phyloP scores from a whole-genome alignment of 805 yeast species.

The Myxozyma vanderwaltii region DNA sequence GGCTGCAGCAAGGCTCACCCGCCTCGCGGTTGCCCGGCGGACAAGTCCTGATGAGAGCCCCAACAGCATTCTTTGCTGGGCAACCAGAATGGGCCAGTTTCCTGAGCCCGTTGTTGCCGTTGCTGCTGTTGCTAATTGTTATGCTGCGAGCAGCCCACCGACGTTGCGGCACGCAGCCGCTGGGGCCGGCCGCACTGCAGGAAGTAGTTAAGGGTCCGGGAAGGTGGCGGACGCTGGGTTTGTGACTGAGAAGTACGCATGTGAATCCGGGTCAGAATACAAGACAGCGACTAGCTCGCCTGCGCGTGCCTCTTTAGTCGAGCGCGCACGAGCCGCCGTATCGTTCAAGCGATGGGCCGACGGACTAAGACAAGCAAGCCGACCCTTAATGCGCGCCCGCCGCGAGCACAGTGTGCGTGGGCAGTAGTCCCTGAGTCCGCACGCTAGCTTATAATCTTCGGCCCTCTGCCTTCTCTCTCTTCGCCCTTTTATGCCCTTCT shows the following conservation, averaged over 20 bases:
- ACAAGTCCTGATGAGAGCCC: too few relatives aligned
- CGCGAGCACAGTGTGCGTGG: background rate
- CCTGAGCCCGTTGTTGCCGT: too few relatives aligned
- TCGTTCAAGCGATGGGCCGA: conserved; percentile 5
- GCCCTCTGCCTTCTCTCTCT: background rate
- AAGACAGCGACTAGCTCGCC: conserved; percentile 11
- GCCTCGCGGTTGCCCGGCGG: too few relatives aligned
- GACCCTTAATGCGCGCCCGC: background rate
- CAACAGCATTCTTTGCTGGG: too few relatives aligned
- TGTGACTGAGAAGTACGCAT: background rate
- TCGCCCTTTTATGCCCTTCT: background rate
- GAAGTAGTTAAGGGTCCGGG: background rate
- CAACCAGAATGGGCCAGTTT: too few relatives aligned
- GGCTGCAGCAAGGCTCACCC: too few relatives aligned
- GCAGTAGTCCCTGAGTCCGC: background rate
- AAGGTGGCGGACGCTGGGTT: background rate
- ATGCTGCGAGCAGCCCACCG: too few relatives aligned
- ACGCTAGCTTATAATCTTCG: background rate
- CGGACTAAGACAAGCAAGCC: background rate
- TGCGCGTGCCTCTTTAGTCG: conserved; percentile 13
- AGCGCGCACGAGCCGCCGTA: conserved; percentile 2
- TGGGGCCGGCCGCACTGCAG: too few relatives aligned
- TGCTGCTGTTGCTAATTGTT: too few relatives aligned
- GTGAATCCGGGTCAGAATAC: background rate
- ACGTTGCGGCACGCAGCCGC: too few relatives aligned